phyloP scores from a whole-genome alignment of 2,329 filamentous ascomycete species.

The Botryotinia calthae region DNA sequence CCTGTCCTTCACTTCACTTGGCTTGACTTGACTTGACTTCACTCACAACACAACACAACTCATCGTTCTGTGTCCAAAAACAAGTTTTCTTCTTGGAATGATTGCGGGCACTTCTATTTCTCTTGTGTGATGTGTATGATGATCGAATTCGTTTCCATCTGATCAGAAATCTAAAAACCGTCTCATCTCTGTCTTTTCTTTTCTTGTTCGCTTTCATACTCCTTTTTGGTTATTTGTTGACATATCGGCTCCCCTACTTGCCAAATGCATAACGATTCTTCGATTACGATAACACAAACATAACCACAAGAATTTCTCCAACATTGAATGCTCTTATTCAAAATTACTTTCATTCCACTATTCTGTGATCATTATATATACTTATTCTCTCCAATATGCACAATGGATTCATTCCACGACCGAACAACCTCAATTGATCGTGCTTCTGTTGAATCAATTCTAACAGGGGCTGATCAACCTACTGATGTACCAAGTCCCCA shows the following conservation, averaged over 20 bases:
- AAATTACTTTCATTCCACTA: slow-evolving; percentile 27
- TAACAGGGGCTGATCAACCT: slow-evolving; percentile 31
- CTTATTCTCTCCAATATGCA: slow-evolving; percentile 31
- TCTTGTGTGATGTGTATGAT: neutral
- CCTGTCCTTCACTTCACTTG: neutral
- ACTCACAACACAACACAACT: neutral
- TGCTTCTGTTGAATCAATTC: slow-evolving; percentile 37
- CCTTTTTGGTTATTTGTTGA: slow-evolving; percentile 15
- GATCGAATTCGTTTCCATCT: neutral
- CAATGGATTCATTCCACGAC: slow-evolving; percentile 33
- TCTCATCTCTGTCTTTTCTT: neutral
- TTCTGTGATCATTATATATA: slow-evolving; percentile 27
- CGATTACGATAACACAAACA: slow-evolving; percentile 17
- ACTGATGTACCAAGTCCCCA: slow-evolving; percentile 32
- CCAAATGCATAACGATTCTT: neutral
- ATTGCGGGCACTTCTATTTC: neutral
- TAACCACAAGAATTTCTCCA: slow-evolving; percentile 6
- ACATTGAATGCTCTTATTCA: slow-evolving; percentile 30
- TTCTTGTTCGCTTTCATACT: neutral
- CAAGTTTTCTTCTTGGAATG: neutral
- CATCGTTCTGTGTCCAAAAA: neutral
- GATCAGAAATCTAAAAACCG: neutral
- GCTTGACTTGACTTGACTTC: neutral
- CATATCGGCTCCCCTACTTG: slow-evolving; percentile 10
- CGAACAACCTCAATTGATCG: slow-evolving; percentile 35